These are phyloP conservation scores for Trichoderma asperelloides DNA, from an alignment of 495 filamentous ascomycete genomes.

Conservation along the genomic window DNA sequence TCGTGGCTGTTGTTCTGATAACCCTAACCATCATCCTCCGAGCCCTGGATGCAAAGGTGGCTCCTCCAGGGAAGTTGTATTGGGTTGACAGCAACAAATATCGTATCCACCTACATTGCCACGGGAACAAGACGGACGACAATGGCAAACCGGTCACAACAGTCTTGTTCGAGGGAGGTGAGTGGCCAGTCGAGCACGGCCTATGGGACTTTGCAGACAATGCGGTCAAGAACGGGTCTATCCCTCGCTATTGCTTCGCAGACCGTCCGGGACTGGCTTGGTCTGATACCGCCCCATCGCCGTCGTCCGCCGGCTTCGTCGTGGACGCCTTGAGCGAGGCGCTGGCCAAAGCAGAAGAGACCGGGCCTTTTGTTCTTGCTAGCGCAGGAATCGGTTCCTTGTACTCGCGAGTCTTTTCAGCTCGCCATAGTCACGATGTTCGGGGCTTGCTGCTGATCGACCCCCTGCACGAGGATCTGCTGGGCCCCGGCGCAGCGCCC, in stretches of 20 bases:
- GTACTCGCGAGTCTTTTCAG: conserved; percentile 82
- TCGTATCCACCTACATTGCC: conserved; percentile 74
- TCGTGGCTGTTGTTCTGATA: conserved; percentile 58
- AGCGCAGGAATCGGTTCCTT: conserved; percentile 72
- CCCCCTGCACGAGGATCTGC: conserved; percentile 74
- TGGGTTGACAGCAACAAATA: conserved; percentile 76
- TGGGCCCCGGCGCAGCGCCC: conserved; percentile 55
- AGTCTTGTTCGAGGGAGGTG: conserved; percentile 74
- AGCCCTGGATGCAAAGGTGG: conserved; percentile 62
- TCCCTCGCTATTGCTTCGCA: conserved; percentile 87
- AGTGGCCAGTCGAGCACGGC: conserved; percentile 64
- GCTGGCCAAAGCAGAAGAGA: conserved; percentile 67
- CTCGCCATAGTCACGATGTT: conserved; percentile 62
- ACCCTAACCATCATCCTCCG: conserved; percentile 72
- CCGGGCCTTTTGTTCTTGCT: conserved; percentile 65
- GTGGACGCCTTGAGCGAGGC: conserved; percentile 80
- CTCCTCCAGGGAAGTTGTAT: conserved; percentile 60
- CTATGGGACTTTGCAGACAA: conserved; percentile 63
- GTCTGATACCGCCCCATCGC: conserved; percentile 87
- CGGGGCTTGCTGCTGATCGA: conserved; percentile 79
- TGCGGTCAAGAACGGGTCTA: conserved; percentile 61
- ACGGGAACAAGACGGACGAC: conserved; percentile 52
- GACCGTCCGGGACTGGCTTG: conserved; percentile 85
- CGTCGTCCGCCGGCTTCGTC: conserved; percentile 83
- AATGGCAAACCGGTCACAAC: conserved; percentile 51